Evolutionary conservation across 164 flowering plant species (phyloP).

Genomic region (Magnolia officinalis): DNA sequence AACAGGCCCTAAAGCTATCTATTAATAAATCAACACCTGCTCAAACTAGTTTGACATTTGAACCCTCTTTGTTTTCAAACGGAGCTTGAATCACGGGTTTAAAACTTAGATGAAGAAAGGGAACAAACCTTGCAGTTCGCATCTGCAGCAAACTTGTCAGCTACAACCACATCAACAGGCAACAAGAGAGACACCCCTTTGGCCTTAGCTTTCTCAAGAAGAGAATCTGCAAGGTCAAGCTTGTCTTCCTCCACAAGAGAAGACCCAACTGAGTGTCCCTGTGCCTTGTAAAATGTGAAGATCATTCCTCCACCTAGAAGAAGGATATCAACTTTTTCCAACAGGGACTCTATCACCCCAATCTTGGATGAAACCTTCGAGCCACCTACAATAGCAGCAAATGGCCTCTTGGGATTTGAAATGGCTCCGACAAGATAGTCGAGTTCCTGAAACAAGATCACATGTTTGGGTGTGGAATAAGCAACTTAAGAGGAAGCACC

Average conservation of each 20-base stretch:
- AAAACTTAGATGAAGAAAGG: neutral
- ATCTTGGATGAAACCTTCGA: slow-evolving; percentile 81
- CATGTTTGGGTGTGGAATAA: neutral
- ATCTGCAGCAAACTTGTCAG: slow-evolving; percentile 82
- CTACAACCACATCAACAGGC: slow-evolving; percentile 69
- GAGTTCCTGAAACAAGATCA: slow-evolving; percentile 45
- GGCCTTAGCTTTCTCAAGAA: slow-evolving; percentile 65
- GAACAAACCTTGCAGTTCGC: slow-evolving; percentile 75
- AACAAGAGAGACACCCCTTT: slow-evolving; percentile 71
- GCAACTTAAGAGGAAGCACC: neutral
- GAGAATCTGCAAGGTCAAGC: slow-evolving; percentile 64
- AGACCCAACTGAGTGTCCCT: slow-evolving; percentile 70
- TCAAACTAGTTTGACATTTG: too few relatives aligned
- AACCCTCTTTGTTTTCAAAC: too few relatives aligned
- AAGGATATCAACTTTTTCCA: slow-evolving; percentile 68
- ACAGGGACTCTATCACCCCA: slow-evolving; percentile 74
- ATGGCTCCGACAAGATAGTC: slow-evolving; percentile 81
- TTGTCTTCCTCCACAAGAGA: slow-evolving; percentile 82
- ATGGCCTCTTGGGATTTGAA: slow-evolving; percentile 72
- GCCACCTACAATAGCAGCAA: slow-evolving; percentile 87
- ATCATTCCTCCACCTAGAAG: slow-evolving; percentile 84
- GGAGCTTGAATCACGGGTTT: too few relatives aligned
- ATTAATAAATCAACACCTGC: too few relatives aligned
- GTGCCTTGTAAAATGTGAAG: slow-evolving; percentile 84
- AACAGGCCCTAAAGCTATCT: too few relatives aligned